These are phyloP conservation scores for Aspergillus phoenicis DNA, from an alignment of 2,329 filamentous ascomycete species.

Conservation along the genomic window DNA sequence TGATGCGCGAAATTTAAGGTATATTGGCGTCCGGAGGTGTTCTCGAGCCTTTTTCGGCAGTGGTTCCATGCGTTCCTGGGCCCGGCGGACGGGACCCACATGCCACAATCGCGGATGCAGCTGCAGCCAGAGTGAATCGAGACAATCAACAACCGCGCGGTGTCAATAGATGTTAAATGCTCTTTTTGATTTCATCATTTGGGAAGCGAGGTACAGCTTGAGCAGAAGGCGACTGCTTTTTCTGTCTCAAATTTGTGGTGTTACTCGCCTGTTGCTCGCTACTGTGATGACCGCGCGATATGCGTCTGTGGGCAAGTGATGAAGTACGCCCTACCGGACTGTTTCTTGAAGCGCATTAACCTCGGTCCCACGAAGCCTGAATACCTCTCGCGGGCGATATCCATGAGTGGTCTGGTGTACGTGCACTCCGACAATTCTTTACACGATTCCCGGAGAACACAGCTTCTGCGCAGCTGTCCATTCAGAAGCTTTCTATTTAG, in stretches of 20 bases:
- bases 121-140: background rate
- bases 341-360: background rate
- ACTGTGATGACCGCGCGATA: background rate
- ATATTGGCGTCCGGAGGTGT: background rate
- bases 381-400: background rate
- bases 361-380: background rate
- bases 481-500: background rate
- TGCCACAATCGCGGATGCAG: background rate
- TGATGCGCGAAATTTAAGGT: background rate
- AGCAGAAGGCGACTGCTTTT: background rate
- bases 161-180: background rate
- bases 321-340: background rate
- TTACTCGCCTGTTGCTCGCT: background rate
- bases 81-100: background rate
- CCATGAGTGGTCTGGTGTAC: background rate
- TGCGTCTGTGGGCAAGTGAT: background rate
- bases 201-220: background rate
- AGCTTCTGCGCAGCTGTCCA: background rate
- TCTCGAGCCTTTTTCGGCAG: background rate
- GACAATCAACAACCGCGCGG: background rate
- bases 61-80: background rate
- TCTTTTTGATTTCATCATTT: background rate
- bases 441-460: background rate
- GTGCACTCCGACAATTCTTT: background rate
- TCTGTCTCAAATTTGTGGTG: background rate